These are phyloP conservation scores for Hyphopichia burtonii DNA, from an alignment of 1,139 yeast species.

Conservation along the genomic window DNA sequence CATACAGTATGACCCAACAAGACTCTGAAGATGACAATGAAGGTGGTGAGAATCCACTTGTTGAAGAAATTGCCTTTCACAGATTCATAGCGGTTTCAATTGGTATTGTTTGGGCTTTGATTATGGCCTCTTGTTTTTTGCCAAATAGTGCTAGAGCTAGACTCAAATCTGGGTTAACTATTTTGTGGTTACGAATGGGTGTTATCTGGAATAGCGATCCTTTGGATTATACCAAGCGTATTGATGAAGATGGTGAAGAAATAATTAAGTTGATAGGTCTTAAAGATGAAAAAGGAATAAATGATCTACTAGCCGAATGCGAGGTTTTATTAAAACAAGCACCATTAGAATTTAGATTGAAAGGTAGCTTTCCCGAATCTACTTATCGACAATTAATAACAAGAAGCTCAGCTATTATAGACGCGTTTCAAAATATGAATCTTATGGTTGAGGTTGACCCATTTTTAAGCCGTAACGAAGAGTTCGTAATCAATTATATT, in stretches of 20 bases:
- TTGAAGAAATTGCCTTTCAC: conserved; percentile 78
- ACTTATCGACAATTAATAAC: conserved; percentile 51
- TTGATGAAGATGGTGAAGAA: conserved; percentile 11
- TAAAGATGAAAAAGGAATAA: conserved; percentile 52
- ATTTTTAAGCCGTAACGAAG: conserved; percentile 51
- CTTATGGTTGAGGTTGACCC: conserved; percentile 67
- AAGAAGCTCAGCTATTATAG: conserved; percentile 65
- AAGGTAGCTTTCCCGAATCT: conserved; percentile 65
- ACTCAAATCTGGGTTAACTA: conserved; percentile 61
- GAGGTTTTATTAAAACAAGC: conserved; percentile 66
- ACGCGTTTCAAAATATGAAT: conserved; percentile 71
- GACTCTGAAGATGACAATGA: conserved; percentile 67
- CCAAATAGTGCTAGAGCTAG: conserved; percentile 77
- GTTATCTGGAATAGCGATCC: conserved; percentile 71
- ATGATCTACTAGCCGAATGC: conserved; percentile 60
- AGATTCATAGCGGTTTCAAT: conserved; percentile 69
- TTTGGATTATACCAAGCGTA: conserved; percentile 24
- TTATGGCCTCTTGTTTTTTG: conserved; percentile 60
- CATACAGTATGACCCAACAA: conserved; percentile 64
- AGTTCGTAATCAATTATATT: conserved; percentile 54
- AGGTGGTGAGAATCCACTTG: conserved; percentile 68
- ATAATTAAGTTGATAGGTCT: conserved; percentile 43
- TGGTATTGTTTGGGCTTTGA: conserved; percentile 77
- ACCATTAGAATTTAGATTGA: conserved; percentile 70
- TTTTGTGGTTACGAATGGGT: conserved; percentile 78